These are phyloP conservation scores for Rhypophila decipiens DNA, from an alignment of 495 filamentous ascomycete genomes.

Conservation along the genomic window DNA sequence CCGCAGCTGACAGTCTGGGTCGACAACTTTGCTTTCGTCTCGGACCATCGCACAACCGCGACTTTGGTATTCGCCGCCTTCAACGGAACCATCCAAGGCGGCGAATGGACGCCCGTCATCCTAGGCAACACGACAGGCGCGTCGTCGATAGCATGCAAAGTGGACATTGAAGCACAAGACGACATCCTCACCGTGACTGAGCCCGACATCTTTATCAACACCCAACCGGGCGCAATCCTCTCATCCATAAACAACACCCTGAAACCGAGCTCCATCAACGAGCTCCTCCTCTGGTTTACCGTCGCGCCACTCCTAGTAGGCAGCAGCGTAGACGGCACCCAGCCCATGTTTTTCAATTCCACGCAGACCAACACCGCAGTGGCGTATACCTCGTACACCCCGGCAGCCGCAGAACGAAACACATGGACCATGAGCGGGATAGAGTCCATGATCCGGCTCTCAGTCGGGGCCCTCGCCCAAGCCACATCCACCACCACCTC, in stretches of 20 bases:
- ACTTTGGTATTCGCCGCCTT: conserved; percentile 25
- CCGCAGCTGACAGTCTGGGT: conserved; percentile 20
- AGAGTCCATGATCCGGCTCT: conserved; percentile 15
- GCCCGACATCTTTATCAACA: neutral
- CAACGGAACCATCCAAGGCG: conserved; percentile 24
- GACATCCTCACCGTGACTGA: conserved; percentile 12
- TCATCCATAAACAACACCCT: conserved; percentile 17
- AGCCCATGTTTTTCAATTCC: conserved; percentile 25
- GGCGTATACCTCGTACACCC: conserved; percentile 15
- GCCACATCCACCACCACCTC: conserved; percentile 9
- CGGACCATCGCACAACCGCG: conserved; percentile 10
- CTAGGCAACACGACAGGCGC: conserved; percentile 11
- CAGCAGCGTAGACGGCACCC: conserved; percentile 17
- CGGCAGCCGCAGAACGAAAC: conserved; percentile 9
- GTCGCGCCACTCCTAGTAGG: conserved; percentile 17
- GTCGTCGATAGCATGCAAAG: conserved; percentile 19
- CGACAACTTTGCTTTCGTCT: conserved; percentile 18
- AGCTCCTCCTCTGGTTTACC: conserved; percentile 27
- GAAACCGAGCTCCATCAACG: conserved; percentile 16
- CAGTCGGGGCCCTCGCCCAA: conserved; percentile 22
- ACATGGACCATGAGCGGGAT: conserved; percentile 20
- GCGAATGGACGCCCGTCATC: conserved; percentile 3
- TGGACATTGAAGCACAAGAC: conserved; percentile 17
- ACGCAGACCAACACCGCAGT: conserved; percentile 11
- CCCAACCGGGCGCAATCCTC: conserved; percentile 1